Percentiles rank a stretch among this genome's conserved stretches.
phyloP scores from a whole-genome alignment of 106 monocot species.

The Acanthochlamys bracteata region DNA sequence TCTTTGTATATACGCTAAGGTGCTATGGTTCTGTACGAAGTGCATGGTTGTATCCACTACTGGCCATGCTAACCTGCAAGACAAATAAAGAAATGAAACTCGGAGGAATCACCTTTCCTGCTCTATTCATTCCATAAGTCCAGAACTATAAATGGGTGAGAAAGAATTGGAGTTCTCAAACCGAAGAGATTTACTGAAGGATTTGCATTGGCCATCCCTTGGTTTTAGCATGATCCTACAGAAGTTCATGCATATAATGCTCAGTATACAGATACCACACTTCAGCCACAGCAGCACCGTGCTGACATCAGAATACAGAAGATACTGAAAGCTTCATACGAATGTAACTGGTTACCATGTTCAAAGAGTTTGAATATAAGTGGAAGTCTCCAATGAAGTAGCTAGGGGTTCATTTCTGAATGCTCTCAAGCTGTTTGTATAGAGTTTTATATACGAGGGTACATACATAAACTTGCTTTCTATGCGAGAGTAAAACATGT shows the following conservation, averaged over 20 bases:
- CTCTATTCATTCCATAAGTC: constrained; percentile 22
- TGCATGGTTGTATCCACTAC: constrained; percentile 50
- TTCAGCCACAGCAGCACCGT: constrained; percentile 54
- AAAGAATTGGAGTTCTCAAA: constrained; percentile 27
- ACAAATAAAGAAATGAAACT: constrained; percentile 13
- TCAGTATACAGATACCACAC: constrained; percentile 22
- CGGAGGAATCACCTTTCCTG: constrained; percentile 2
- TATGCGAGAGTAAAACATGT: too few relatives aligned
- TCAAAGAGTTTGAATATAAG: too few relatives aligned
- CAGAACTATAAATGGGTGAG: constrained; percentile 21
- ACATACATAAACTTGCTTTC: too few relatives aligned
- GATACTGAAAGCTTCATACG: constrained; percentile 13
- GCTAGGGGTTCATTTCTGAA: too few relatives aligned
- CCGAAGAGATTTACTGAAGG: constrained; percentile 28
- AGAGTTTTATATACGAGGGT: too few relatives aligned
- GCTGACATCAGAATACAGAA: constrained; percentile 35
- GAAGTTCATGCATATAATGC: constrained; percentile 32
- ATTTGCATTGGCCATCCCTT: constrained; percentile 72
- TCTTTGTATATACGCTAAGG: constrained; percentile 10
- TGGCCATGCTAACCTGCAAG: not conserved
- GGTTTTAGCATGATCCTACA: constrained; percentile 35
- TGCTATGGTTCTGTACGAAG: constrained; percentile 48
- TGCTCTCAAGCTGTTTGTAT: too few relatives aligned
- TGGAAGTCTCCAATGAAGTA: too few relatives aligned
- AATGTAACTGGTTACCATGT: too few relatives aligned